Base-by-base conservation (phyloP, 2,329 filamentous ascomycete genomes). In the Chalaropsis thielavioides region DNA sequence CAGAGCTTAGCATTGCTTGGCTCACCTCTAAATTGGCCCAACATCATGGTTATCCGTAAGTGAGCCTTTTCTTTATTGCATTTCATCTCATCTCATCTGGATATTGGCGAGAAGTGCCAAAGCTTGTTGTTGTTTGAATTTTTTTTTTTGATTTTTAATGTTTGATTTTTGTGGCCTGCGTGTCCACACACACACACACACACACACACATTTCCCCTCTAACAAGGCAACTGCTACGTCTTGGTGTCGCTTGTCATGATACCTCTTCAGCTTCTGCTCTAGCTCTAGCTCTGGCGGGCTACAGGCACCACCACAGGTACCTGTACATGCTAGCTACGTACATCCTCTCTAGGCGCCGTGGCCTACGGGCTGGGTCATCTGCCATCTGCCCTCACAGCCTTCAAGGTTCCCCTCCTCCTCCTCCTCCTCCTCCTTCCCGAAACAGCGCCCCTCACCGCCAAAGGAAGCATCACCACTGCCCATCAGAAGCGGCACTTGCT, bases 1-100 rank as follows among this genome's bases (percentile, higher is more conserved):
- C 54, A 58, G 54, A 58, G 54, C 54, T 58, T 38, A 58, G 54
- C 54, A 58, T 38, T 17, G 54, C 54, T 58, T 58, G 54, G 54
- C 54, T 58, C 54, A 38, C 46, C 24, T 58, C 54, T 38, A 35
- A 58, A 35, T 58, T 58, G 54, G 54, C 54, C 54, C 54, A 58
- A 35, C 27, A 58, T 35, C 54, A 58, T 58, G 54, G 54, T 58
- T 58, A 58, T 58, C 24, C 54, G 54, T 58, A 58, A 58, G 54
- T 58, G 54, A 58, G 31, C 54, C n/a, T 35, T 38, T 58, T 38
- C 15, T 61, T 44, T n/a, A 27, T 49, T 31, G 22, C 44, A 62
- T 49, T 31, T 62, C 38, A 31, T 62, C 43, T 62, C 44, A 40
- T 49, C 38, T 61, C 59, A 17, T 41, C 27, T 61, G 22, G 38